Evolutionary conservation across 108 stramenopile species (phyloP).

Genomic region (Cyclotella baltica): DNA sequence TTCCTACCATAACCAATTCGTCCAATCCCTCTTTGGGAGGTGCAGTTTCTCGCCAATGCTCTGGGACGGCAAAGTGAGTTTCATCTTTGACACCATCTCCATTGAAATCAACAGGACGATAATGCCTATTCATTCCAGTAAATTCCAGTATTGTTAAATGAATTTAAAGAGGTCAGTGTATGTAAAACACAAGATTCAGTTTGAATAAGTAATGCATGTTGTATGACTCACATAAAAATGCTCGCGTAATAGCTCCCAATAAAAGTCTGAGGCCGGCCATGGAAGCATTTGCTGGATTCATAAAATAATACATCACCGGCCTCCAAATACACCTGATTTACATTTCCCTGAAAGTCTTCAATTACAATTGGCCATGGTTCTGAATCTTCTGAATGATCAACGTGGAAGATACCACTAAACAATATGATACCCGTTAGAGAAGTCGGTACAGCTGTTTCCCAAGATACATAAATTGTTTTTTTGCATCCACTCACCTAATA

Average conservation of each 20-base stretch:
- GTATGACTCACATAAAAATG: conserved; percentile 51
- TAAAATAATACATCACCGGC: conserved; percentile 73
- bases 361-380: conserved; percentile 83
- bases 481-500: conserved; percentile 53
- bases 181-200: too few relatives aligned
- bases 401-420: conserved; percentile 77
- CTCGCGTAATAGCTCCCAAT: conserved; percentile 57
- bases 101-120: conserved; percentile 12
- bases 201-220: background rate
- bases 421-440: background rate
- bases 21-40: conserved; percentile 39
- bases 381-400: conserved; percentile 78
- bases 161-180: too few relatives aligned
- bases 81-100: conserved; percentile 9
- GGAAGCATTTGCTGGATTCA: conserved; percentile 66
- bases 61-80: conserved; percentile 41
- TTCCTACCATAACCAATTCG: conserved; percentile 45
- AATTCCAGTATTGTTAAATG: too few relatives aligned
- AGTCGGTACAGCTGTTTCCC: too few relatives aligned
- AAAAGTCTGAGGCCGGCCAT: conserved; percentile 66
- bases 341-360: conserved; percentile 65
- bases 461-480: background rate
- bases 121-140: conserved; percentile 11
- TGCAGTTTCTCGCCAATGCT: conserved; percentile 26
- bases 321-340: conserved; percentile 57